Evolutionary conservation across 169 alveolate species (phyloP).

Genomic region (Eimeria acervulina): DNA sequence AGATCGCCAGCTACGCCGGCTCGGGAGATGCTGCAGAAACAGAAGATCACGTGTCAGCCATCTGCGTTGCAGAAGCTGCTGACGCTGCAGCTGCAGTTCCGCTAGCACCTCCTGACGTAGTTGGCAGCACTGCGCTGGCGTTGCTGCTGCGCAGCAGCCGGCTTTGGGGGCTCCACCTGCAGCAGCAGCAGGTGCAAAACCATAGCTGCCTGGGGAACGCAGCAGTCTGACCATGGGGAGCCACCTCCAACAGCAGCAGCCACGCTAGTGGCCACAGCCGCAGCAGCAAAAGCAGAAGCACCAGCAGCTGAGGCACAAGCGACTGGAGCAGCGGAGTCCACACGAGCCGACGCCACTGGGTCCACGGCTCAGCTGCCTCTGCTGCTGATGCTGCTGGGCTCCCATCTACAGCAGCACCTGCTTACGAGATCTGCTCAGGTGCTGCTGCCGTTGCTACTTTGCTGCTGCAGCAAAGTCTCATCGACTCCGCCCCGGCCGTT

Average conservation of each 20-base stretch:
- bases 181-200: background rate
- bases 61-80: conserved; percentile 5
- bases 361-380: background rate
- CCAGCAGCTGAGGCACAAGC: background rate
- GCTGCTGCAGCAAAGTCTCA: background rate
- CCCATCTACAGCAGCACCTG: too few species aligned
- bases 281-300: background rate
- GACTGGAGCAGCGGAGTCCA: background rate
- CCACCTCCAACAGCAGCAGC: conserved; percentile 2
- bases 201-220: background rate
- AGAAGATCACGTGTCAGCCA: background rate
- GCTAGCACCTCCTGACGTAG: conserved; percentile 7
- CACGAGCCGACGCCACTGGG: background rate
- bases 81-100: conserved; percentile 54
- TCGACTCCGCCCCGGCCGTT: background rate
- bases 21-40: background rate
- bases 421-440: background rate
- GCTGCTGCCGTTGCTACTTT: background rate
- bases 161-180: conserved; percentile 14
- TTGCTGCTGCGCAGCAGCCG: conserved; percentile 3
- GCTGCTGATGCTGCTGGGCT: background rate
- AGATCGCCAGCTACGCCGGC: background rate
- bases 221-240: background rate
- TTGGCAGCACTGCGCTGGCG: background rate
- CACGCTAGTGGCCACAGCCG: background rate